Percentiles rank a stretch among this genome's conserved stretches.
Evolutionary conservation across 106 monocot species (phyloP).

Genomic region (Allium sativum): DNA sequence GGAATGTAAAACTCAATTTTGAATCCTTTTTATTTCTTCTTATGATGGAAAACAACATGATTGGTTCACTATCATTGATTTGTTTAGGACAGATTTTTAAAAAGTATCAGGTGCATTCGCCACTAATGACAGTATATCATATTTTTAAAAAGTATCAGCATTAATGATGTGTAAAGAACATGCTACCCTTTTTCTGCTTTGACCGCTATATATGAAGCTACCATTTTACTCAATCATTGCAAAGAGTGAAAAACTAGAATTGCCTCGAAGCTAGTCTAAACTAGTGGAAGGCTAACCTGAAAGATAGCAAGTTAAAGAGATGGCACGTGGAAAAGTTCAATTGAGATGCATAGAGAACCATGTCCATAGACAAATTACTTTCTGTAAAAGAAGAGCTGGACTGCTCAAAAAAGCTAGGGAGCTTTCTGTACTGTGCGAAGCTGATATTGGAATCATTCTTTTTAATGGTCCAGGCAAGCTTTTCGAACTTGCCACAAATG

Average conservation of each 20-base stretch:
- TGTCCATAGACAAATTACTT: constrained; percentile 57
- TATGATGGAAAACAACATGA: too few species aligned
- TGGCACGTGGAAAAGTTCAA: constrained; percentile 60
- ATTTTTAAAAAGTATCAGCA: too few species aligned
- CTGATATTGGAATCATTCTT: constrained; percentile 54
- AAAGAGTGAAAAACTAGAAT: constrained; percentile 3
- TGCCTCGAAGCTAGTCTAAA: constrained; percentile 80
- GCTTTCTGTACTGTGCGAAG: constrained; percentile 61
- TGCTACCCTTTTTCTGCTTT: too few species aligned
- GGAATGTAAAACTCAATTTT: too few species aligned
- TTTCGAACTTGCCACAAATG: constrained; percentile 57
- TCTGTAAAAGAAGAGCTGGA: constrained; percentile 62
- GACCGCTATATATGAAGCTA: too few species aligned
- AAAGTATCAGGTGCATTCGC: too few species aligned
- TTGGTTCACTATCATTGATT: too few species aligned
- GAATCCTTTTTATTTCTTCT: too few species aligned
- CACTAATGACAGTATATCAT: too few species aligned
- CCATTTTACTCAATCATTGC: too few species aligned
- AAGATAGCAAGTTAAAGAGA: not conserved
- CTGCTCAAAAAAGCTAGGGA: constrained; percentile 70
- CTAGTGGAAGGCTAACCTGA: constrained; percentile 62
- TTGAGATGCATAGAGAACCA: constrained; percentile 49
- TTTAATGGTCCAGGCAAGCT: constrained; percentile 62
- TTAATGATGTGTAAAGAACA: too few species aligned
- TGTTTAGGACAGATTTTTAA: too few species aligned